A percentile compares a stretch with the other conserved stretches of the same genome.
phyloP scores from a whole-genome alignment of 1,284 basidiomycete genomes.

The Paramarasmius palmivorus region DNA sequence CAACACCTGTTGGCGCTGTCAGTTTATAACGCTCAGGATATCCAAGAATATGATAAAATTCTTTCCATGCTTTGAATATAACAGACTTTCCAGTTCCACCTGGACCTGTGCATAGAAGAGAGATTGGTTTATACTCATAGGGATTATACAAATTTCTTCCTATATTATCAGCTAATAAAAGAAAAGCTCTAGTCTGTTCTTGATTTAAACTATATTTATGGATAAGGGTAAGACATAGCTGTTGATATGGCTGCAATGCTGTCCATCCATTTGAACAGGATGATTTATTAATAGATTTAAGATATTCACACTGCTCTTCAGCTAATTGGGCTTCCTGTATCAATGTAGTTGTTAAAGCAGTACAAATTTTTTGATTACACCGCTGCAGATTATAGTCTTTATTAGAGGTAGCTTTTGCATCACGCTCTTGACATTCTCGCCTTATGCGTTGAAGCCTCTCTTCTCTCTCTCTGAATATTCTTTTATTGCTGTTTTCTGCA shows the following conservation, averaged over 20 bases:
- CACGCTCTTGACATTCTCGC: too few relatives aligned
- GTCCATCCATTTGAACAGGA: not conserved
- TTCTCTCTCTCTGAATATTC: too few relatives aligned
- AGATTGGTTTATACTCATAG: not conserved
- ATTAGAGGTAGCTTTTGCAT: too few relatives aligned
- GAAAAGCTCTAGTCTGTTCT: not conserved
- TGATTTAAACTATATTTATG: not conserved
- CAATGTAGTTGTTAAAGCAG: too few relatives aligned
- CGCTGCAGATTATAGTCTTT: too few relatives aligned
- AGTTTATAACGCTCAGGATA: not conserved
- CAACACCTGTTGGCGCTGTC: conserved; percentile 8
- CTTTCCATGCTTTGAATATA: conserved; percentile 5
- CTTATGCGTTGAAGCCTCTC: too few relatives aligned
- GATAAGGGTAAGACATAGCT: not conserved
- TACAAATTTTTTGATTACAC: too few relatives aligned
- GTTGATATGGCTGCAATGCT: not conserved
- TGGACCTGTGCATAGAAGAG: not conserved
- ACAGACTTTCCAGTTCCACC: conserved; percentile 9
- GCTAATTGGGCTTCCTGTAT: too few relatives aligned
- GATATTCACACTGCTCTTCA: too few relatives aligned
- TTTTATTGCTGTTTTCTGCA: too few relatives aligned
- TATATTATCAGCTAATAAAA: not conserved
- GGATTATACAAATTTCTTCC: too few relatives aligned
- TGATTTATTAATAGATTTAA: too few relatives aligned
- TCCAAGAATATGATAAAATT: not conserved